Evolutionary conservation across 2,329 filamentous ascomycete species (phyloP).

Genomic region (Neobulgaria alba): DNA sequence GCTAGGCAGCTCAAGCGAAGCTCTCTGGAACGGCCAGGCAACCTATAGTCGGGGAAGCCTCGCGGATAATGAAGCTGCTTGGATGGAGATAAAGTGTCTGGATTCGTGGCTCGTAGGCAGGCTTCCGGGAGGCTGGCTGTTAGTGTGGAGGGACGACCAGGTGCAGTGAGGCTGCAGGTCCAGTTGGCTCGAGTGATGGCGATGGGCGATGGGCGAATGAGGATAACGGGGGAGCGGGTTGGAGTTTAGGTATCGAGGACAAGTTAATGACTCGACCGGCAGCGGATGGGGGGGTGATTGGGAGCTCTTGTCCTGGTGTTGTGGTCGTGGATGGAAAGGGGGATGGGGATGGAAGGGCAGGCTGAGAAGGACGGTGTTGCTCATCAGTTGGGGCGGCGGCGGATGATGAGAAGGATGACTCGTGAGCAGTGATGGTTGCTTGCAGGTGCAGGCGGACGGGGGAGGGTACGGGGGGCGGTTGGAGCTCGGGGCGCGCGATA

Average conservation of each 20-base stretch:
- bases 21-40: background rate
- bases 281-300: too few relatives aligned
- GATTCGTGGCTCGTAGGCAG: background rate
- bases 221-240: background rate
- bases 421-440: too few relatives aligned
- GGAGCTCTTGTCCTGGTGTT: too few relatives aligned
- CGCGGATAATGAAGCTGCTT: background rate
- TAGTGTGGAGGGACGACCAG: background rate
- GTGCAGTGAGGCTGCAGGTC: background rate
- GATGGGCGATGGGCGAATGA: background rate
- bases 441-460: too few relatives aligned
- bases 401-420: too few relatives aligned
- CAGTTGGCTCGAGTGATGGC: background rate
- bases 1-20: conserved; percentile 2
- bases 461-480: too few relatives aligned
- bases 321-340: too few relatives aligned
- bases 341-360: too few relatives aligned
- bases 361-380: too few relatives aligned
- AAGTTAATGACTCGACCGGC: background rate
- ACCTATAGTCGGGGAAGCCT: background rate
- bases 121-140: background rate
- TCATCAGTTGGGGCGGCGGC: too few relatives aligned
- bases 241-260: background rate
- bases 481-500: too few relatives aligned
- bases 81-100: background rate